A percentile compares a stretch with the other conserved stretches of the same genome.
These are phyloP conservation scores for Blastocystis sp. DNA, from an alignment of 352 stramenopile species.

Conservation along the genomic window DNA sequence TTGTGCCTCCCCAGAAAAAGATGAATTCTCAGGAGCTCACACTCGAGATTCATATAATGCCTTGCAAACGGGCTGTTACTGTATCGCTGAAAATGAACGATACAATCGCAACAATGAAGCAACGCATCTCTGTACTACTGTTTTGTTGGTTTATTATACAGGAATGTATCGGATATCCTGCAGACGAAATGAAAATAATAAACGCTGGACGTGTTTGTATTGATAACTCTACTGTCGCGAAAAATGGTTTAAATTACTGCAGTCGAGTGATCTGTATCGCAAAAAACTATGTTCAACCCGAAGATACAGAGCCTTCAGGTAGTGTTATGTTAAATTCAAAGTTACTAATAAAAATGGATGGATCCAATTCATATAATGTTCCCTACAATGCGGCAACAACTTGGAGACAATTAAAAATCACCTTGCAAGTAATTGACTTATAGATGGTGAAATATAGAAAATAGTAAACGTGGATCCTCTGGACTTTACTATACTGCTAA, in stretches of 20 bases:
- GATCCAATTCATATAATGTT: constrained; percentile 5
- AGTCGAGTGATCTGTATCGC: constrained; percentile 46
- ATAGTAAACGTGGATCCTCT: constrained; percentile 22
- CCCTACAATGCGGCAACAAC: constrained; percentile 18
- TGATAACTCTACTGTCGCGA: constrained; percentile 28
- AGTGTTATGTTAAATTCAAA: neutral
- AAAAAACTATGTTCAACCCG: neutral
- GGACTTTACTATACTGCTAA: constrained; percentile 20
- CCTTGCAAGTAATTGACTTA: neutral
- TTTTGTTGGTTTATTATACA: neutral
- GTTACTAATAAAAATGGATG: constrained; percentile 29
- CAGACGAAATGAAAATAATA: constrained; percentile 28
- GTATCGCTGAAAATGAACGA: constrained; percentile 11
- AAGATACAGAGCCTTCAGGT: neutral
- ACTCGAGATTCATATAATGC: constrained; percentile 32
- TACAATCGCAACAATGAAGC: constrained; percentile 29
- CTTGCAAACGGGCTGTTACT: neutral
- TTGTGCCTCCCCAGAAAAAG: neutral
- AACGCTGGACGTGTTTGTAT: constrained; percentile 25
- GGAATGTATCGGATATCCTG: constrained; percentile 36
- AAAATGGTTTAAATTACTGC: constrained; percentile 53
- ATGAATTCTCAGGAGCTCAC: constrained; percentile 28
- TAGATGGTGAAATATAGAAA: neutral
- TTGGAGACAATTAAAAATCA: constrained; percentile 52
- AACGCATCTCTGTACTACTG: neutral